phyloP scores from a whole-genome alignment of 202 grass and related monocot genomes.

The Digitaria exilis region DNA sequence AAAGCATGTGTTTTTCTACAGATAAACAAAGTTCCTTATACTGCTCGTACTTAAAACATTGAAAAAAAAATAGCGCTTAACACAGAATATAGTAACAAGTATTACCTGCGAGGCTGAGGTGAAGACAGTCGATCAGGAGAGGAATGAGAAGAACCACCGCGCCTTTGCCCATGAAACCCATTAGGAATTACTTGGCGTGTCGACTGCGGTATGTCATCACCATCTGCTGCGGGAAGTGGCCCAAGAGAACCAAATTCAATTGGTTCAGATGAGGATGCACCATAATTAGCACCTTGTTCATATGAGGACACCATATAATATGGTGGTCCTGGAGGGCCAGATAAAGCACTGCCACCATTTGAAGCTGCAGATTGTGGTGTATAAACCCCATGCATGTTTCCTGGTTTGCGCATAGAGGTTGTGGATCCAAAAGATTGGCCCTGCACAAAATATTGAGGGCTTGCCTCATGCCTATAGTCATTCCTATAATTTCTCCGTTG shows the following conservation, averaged over 20 bases:
- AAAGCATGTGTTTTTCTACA: background rate
- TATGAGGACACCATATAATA: constrained; percentile 62
- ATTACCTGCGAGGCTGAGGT: constrained; percentile 62
- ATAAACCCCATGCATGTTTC: constrained; percentile 61
- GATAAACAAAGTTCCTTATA: constrained; percentile 20
- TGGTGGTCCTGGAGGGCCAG: constrained; percentile 23
- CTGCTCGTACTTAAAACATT: background rate
- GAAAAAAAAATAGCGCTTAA: constrained; percentile 34
- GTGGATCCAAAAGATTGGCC: constrained; percentile 52
- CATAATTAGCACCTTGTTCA: constrained; percentile 47
- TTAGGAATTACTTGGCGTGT: constrained; percentile 41
- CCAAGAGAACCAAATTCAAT: constrained; percentile 79
- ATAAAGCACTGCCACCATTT: too few relatives aligned
- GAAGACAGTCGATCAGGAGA: constrained; percentile 81
- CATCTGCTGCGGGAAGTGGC: constrained; percentile 45
- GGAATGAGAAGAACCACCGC: constrained; percentile 60
- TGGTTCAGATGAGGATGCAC: constrained; percentile 47
- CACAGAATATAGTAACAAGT: constrained; percentile 16
- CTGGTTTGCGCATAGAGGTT: constrained; percentile 50
- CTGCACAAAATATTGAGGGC: constrained; percentile 44
- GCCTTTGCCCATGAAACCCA: constrained; percentile 56
- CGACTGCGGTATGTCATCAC: constrained; percentile 35
- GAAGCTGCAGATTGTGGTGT: constrained; percentile 40
- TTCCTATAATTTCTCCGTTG: constrained; percentile 65
- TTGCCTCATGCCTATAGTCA: constrained; percentile 64